Conservation (phyloP, 495 filamentous ascomycete genomes). For the Tirmania nivea region DNA sequence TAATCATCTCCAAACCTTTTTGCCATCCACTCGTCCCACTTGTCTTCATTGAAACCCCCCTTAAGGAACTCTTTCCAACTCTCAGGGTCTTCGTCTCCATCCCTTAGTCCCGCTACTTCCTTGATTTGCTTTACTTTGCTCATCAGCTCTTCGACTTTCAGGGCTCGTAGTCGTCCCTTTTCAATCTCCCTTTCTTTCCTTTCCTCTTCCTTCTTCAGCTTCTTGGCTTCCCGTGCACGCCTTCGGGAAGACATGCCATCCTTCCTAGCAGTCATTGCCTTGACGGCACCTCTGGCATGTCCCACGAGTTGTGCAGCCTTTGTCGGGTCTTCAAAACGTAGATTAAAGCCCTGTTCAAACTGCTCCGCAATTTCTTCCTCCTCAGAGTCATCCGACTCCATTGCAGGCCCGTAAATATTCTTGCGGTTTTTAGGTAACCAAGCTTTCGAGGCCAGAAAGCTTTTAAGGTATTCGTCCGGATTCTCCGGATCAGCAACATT, state of each 20-base stretch:
- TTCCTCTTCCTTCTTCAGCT: constrained; percentile 53
- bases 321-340: constrained; percentile 81
- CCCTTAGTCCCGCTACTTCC: constrained; percentile 58
- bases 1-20: constrained; percentile 73
- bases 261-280: constrained; percentile 57
- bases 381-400: constrained; percentile 83
- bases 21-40: constrained; percentile 77
- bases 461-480: constrained; percentile 70
- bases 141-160: constrained; percentile 75
- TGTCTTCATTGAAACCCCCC: constrained; percentile 59
- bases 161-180: constrained; percentile 55
- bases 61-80: constrained; percentile 69
- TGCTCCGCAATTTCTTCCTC: constrained; percentile 61
- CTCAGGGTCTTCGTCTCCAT: constrained; percentile 42
- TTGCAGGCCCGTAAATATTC: constrained; percentile 37
- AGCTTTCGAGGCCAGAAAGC: constrained; percentile 72
- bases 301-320: constrained; percentile 68
- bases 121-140: constrained; percentile 63
- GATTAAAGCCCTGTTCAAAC: constrained; percentile 85
- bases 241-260: constrained; percentile 58
- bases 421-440: constrained; percentile 41
- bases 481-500: constrained; percentile 54
- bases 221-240: constrained; percentile 52
- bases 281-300: constrained; percentile 65
- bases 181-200: constrained; percentile 57